Evolutionary conservation across 306 rosid species (phyloP).

Genomic region (Citrullus amarus): DNA sequence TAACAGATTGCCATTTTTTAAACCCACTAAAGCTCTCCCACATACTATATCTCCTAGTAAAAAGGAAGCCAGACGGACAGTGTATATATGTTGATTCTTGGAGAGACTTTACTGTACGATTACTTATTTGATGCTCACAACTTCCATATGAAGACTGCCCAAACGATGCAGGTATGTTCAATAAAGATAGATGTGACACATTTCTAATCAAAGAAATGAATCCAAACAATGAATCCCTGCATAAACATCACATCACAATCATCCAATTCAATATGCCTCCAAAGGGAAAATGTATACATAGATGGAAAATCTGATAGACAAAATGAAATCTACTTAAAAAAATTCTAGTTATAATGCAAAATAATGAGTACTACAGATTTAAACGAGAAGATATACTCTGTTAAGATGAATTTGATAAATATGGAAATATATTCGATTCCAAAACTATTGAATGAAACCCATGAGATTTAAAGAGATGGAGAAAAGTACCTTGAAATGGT

Average conservation of each 20-base stretch:
- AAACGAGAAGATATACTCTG: neutral
- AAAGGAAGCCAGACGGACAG: slow-evolving; percentile 8
- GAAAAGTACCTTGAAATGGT: neutral
- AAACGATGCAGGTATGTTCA: slow-evolving; percentile 8
- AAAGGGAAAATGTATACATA: neutral
- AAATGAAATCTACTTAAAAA: neutral
- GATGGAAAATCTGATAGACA: neutral
- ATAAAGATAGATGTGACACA: slow-evolving; percentile 22
- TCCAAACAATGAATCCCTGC: slow-evolving; percentile 40
- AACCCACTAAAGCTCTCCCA: slow-evolving; percentile 11
- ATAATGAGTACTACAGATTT: neutral
- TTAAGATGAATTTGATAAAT: neutral
- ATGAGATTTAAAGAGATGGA: neutral
- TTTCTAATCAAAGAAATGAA: slow-evolving; percentile 21
- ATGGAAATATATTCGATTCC: neutral
- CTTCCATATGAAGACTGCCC: slow-evolving; percentile 8
- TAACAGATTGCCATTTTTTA: slow-evolving; percentile 25
- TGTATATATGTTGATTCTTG: slow-evolving; percentile 5
- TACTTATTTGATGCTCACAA: slow-evolving; percentile 19
- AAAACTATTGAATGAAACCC: neutral
- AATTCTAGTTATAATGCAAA: neutral
- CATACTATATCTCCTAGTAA: slow-evolving; percentile 15
- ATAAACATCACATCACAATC: slow-evolving; percentile 6
- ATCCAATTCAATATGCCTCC: neutral
- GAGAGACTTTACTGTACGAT: slow-evolving; percentile 13